These are phyloP conservation scores for Candida mesenterica DNA, from an alignment of 1,139 yeast genomes.

Conservation along the genomic window DNA sequence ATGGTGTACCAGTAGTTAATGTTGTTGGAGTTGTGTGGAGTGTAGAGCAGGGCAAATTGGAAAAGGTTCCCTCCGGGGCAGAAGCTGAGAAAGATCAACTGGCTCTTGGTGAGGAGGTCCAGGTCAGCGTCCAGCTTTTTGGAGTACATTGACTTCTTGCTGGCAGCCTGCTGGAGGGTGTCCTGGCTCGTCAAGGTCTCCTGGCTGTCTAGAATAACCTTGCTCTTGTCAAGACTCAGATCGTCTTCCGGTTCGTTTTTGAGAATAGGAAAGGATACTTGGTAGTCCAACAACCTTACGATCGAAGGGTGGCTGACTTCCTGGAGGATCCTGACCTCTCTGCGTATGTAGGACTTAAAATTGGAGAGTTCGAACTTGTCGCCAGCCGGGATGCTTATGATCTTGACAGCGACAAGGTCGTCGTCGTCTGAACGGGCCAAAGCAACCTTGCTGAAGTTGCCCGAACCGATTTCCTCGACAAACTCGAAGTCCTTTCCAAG, in stretches of 20 bases:
- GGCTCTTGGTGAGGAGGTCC: conserved; percentile 23
- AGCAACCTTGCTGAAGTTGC: conserved; percentile 60
- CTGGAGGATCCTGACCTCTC: conserved; percentile 71
- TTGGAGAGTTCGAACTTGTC: conserved; percentile 26
- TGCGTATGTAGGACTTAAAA: conserved; percentile 64
- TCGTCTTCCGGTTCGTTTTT: conserved; percentile 16
- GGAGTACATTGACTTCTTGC: not conserved
- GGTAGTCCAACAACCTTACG: conserved; percentile 11
- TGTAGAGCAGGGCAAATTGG: conserved; percentile 48
- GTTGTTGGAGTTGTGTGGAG: conserved; percentile 21
- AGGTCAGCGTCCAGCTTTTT: not conserved
- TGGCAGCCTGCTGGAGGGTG: conserved; percentile 17
- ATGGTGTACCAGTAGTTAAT: conserved; percentile 46
- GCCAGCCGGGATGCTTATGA: conserved; percentile 36
- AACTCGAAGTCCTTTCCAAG: conserved; percentile 19
- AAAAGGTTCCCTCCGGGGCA: conserved; percentile 84
- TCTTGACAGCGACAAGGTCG: conserved; percentile 39
- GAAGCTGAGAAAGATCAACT: conserved; percentile 66
- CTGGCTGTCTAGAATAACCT: too few relatives aligned
- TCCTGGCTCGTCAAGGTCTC: too few relatives aligned
- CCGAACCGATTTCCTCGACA: conserved; percentile 47
- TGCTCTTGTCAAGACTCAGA: too few relatives aligned
- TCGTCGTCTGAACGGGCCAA: conserved; percentile 32
- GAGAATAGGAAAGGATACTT: conserved; percentile 7
- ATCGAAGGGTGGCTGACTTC: conserved; percentile 44